Evolutionary conservation across 768 basidiomycete genomes (phyloP), one percentile per base, ranked within the genome.

Genomic region (Amanita molliuscula): DNA sequence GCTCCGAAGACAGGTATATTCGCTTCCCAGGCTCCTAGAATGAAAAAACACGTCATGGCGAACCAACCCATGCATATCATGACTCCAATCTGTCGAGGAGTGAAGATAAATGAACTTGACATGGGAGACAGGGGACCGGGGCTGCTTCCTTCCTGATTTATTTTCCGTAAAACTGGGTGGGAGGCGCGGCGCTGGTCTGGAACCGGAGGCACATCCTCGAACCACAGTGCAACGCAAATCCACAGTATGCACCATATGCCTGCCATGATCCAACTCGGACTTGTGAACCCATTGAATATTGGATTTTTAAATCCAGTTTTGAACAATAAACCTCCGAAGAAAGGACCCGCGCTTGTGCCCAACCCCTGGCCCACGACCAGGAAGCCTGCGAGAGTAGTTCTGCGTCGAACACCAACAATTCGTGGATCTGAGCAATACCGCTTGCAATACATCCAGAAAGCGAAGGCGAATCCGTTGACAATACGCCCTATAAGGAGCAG

Each of bases 401-500:
- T 69, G 21, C 77, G 69, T 25, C 80, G 76, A 21, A 83, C 61
- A 23, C 82, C 81, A 15, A 86, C 78, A 48, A 85, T 73, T n/a
- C 77, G 76, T 3, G 78, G 74, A 59, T 85, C 84, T n/a, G 70
- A 75, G 60, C 82, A 85, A 59, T 81, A 85, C 11, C 79, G 73
- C 56, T 83, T 84, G 56, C 63, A 67, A 62, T 83, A 84, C 80
- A 87, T 77, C 68, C 77, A 82, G 23, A 74, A 68, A 3, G 78
- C 73, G 58, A 81, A 83, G 5, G 74, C 74, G 34, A 83, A 56
- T 1, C 83, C 82, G 31, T 67, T 71, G 26, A 84, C 74, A 46
- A 81, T 77, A n/a, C 84, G 79, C 4, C 81, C 82, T 29, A 84
- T 70, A 54, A 87, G 76, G 55, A 84, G 82, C 54, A 85, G 68